Conservation (phyloP, 2,329 filamentous ascomycete genomes). For the Arthrobotrys sphaeroides region DNA sequence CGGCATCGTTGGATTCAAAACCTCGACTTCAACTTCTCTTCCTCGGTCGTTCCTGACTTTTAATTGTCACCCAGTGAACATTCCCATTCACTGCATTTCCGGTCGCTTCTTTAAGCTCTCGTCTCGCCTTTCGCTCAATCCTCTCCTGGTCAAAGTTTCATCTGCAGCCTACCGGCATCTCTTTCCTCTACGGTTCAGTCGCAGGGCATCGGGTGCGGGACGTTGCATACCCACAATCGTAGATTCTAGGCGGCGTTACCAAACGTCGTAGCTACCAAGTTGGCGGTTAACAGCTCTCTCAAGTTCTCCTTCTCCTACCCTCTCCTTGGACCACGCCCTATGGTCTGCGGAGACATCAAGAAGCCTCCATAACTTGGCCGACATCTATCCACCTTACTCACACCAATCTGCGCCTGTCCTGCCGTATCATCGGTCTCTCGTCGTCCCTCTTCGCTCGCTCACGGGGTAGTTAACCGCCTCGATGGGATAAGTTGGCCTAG, state of each 20-base stretch:
- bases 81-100: constrained; percentile 1
- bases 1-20: too few species aligned
- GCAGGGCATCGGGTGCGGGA: constrained; percentile 43
- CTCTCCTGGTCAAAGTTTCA: background rate
- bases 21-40: background rate
- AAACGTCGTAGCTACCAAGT: constrained; percentile 55
- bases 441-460: constrained; percentile 13
- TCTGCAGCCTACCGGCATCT: constrained; percentile 27
- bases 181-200: constrained; percentile 29
- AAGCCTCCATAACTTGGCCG: constrained; percentile 50
- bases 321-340: constrained; percentile 52
- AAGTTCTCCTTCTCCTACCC: constrained; percentile 53
- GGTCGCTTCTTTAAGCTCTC: background rate
- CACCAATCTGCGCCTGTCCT: background rate
- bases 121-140: background rate
- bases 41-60: background rate
- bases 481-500: constrained; percentile 48
- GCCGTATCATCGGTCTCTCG: background rate
- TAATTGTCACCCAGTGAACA: background rate
- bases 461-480: constrained; percentile 45
- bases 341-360: constrained; percentile 54
- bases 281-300: constrained; percentile 49
- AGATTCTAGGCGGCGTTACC: constrained; percentile 46
- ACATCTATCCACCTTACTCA: constrained; percentile 9
- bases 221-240: constrained; percentile 22